Evolutionary conservation across 352 stramenopile species (phyloP), one percentile per base, ranked within the genome.

Genomic region (Phytophthora cactorum): DNA sequence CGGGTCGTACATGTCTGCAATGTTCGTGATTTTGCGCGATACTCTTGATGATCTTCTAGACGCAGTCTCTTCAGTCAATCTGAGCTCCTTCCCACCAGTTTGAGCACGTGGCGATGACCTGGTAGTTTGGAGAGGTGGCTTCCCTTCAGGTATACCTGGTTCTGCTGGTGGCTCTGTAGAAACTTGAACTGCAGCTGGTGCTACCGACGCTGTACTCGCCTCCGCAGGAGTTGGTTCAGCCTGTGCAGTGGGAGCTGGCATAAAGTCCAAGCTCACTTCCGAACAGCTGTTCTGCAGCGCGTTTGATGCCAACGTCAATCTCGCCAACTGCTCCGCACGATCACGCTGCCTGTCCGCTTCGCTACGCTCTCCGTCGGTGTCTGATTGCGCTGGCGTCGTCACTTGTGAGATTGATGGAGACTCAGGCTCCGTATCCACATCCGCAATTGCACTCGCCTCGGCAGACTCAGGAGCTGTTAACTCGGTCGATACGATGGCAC

Each of bases 11-110:
- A 92, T 79, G 60, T 92, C 86, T 0, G 70, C 86, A 51, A 93
- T 93, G 32, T 93, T 93, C 4, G 82, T 85, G 54, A 87, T 90
- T 53, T 92, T 94, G 17, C 83, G 86, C 38, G 86, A 79, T 14
- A 94, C 84, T 41, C 86, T 66, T 22, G 84, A 81, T 5, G 86
- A 91, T 54, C 86, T 69, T 58, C 84, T 82, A 5, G 72, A 76
- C 46, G 58, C 60, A 44, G 54, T 52, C 11, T 72, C 64, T 50
- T 75, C 66, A 8, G 70, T 64, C 52, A 66, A 15, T 27, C 52
- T 46, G 50, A 66, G 31, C 46, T 68, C 54, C 41, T 75, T 78
- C 43, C 54, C 71, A 53, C 68, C 67, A 47, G 38, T 59, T 34
- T 67, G 61, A 6, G 44, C 56, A 47, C 47, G 52, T 63, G 57